These are phyloP conservation scores for Anisodus acutangulus DNA, from an alignment of 257 asterid species.

Conservation along the genomic window DNA sequence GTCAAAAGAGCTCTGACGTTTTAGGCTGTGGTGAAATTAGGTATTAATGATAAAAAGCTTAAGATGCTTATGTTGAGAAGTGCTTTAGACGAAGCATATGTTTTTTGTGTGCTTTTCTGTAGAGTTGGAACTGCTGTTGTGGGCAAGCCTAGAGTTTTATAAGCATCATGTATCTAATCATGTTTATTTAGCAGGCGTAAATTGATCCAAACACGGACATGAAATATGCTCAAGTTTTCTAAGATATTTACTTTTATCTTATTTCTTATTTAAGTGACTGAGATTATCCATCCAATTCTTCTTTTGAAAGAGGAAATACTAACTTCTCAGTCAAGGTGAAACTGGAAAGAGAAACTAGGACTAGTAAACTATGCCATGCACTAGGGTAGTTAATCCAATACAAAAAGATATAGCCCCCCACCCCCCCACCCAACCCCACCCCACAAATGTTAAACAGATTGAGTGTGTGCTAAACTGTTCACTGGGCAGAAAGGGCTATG, in stretches of 20 bases:
- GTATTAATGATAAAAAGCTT: background rate
- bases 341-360: conserved; percentile 17
- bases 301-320: background rate
- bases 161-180: background rate
- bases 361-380: background rate
- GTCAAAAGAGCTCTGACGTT: background rate
- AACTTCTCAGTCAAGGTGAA: background rate
- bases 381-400: background rate
- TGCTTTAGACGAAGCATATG: background rate
- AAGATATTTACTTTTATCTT: background rate
- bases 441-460: background rate
- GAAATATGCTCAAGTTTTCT: background rate
- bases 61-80: background rate
- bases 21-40: background rate
- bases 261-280: background rate
- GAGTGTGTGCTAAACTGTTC: background rate
- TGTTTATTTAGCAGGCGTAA: background rate
- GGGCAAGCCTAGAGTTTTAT: background rate
- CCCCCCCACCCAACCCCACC: too few relatives aligned
- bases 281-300: background rate
- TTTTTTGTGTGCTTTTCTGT: background rate
- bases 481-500: conserved; percentile 12
- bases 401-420: background rate
- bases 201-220: background rate
- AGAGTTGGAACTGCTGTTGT: background rate